Conservation (phyloP, 192 early-diverging fungal species). For the Rhizophagus prolifer region DNA sequence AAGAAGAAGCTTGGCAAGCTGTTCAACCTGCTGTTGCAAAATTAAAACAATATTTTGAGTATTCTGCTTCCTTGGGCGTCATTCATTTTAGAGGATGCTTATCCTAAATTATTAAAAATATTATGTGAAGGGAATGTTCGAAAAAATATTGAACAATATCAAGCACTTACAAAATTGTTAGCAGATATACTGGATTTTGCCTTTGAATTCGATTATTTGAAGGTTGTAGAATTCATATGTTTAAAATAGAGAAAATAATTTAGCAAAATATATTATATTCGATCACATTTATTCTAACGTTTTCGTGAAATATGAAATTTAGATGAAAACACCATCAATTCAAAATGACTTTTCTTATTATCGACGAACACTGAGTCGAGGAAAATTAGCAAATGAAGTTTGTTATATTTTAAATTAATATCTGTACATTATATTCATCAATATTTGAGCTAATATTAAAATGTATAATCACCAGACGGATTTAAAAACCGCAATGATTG, state of each 20-base stretch:
- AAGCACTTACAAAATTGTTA: conserved; percentile 76
- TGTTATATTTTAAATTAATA: conserved; percentile 6
- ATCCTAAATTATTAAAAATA: conserved; percentile 64
- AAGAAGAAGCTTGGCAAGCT: conserved; percentile 85
- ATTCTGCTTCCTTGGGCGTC: conserved; percentile 69
- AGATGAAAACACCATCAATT: conserved; percentile 79
- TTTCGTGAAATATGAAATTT: neutral
- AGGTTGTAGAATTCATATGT: conserved; percentile 50
- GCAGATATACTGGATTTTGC: conserved; percentile 86
- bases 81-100: conserved; percentile 48
- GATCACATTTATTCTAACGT: conserved; percentile 39
- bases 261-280: conserved; percentile 8
- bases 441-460: neutral
- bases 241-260: neutral
- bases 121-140: conserved; percentile 66
- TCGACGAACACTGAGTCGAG: conserved; percentile 82
- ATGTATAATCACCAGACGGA: conserved; percentile 34
- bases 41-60: conserved; percentile 80
- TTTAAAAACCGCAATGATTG: conserved; percentile 61
- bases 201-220: conserved; percentile 90
- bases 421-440: neutral
- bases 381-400: conserved; percentile 63
- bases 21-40: conserved; percentile 78
- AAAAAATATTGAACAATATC: conserved; percentile 69
- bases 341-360: conserved; percentile 99